These are phyloP conservation scores for Naegleria lovaniensis DNA, from an alignment of 208 protist species.

Conservation along the genomic window DNA sequence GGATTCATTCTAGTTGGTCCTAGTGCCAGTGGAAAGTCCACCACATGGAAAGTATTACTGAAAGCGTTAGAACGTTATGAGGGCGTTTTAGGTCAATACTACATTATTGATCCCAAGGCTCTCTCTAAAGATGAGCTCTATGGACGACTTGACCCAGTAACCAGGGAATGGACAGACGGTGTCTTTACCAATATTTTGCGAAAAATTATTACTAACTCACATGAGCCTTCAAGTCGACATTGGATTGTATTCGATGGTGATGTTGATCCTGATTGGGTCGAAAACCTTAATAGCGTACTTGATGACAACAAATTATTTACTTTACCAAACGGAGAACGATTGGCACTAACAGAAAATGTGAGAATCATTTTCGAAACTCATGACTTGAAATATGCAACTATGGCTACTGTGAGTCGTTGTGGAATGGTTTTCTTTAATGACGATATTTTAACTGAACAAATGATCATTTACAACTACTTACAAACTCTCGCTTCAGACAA, in stretches of 20 bases:
- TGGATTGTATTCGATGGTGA: conserved; percentile 98
- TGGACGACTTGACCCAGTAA: conserved; percentile 93
- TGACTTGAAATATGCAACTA: conserved; percentile 90
- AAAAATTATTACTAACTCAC: conserved; percentile 84
- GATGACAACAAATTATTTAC: conserved; percentile 99
- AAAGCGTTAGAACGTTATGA: conserved; percentile 74
- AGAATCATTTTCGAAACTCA: conserved; percentile 97
- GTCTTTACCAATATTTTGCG: conserved; percentile 95
- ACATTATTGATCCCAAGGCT: conserved; percentile 98
- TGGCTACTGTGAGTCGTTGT: conserved; percentile 95
- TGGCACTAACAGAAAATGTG: conserved; percentile 90
- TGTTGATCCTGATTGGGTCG: conserved; percentile 98
- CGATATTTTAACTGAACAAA: conserved; percentile 64
- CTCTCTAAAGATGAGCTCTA: conserved; percentile 95
- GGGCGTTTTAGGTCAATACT: conserved; percentile 61
- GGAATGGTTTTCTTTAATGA: conserved; percentile 98
- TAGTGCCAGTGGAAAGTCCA: conserved; percentile 92
- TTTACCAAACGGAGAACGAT: conserved; percentile 97
- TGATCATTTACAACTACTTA: conserved; percentile 73
- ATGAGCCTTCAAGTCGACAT: conserved; percentile 68
- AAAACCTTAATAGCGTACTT: conserved; percentile 97
- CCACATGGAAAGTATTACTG: conserved; percentile 84
- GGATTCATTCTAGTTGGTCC: conserved; percentile 99
- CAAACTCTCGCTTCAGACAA: conserved; percentile 45
- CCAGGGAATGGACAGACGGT: conserved; percentile 98